These are phyloP conservation scores for Cercospora berteroae DNA, from an alignment of 2,329 filamentous ascomycete genomes.

Conservation along the genomic window DNA sequence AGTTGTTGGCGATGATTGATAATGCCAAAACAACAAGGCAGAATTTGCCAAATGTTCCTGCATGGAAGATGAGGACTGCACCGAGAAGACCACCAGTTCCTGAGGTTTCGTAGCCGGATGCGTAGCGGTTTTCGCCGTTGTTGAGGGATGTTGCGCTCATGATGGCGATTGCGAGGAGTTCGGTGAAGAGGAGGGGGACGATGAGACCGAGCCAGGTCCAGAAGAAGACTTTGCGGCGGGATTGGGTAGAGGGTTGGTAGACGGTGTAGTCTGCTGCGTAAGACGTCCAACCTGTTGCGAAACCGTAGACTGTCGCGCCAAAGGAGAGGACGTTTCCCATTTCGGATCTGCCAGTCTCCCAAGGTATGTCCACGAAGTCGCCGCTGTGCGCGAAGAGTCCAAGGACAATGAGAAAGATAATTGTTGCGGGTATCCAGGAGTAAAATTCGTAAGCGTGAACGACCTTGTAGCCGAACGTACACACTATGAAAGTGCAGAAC, in stretches of 20 bases:
- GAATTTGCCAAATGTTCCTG: constrained; percentile 70
- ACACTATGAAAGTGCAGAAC: constrained; percentile 64
- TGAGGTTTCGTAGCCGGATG: constrained; percentile 54
- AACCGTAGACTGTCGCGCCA: constrained; percentile 64
- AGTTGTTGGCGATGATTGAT: constrained; percentile 48
- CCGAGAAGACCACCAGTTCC: constrained; percentile 66
- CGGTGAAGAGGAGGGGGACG: constrained; percentile 68
- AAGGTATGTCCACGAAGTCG: constrained; percentile 62
- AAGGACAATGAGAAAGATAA: constrained; percentile 70
- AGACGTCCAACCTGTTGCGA: constrained; percentile 70
- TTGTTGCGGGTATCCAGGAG: constrained; percentile 69
- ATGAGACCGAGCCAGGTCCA: constrained; percentile 69
- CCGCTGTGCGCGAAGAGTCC: constrained; percentile 67
- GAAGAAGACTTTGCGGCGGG: constrained; percentile 62
- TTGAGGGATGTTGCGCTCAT: constrained; percentile 62
- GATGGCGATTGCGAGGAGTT: constrained; percentile 70
- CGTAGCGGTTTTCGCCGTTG: constrained; percentile 55
- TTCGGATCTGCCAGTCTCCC: constrained; percentile 57
- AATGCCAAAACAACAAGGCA: constrained; percentile 53
- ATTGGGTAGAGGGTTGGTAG: constrained; percentile 66
- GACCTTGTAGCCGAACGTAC: constrained; percentile 72
- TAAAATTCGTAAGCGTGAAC: constrained; percentile 76
- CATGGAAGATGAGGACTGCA: constrained; percentile 60
- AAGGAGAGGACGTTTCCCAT: constrained; percentile 64
- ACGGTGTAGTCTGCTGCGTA: constrained; percentile 78